Evolutionary conservation across 768 basidiomycete species (phyloP).

Genomic region (Rhodotorula sphaerocarpa): DNA sequence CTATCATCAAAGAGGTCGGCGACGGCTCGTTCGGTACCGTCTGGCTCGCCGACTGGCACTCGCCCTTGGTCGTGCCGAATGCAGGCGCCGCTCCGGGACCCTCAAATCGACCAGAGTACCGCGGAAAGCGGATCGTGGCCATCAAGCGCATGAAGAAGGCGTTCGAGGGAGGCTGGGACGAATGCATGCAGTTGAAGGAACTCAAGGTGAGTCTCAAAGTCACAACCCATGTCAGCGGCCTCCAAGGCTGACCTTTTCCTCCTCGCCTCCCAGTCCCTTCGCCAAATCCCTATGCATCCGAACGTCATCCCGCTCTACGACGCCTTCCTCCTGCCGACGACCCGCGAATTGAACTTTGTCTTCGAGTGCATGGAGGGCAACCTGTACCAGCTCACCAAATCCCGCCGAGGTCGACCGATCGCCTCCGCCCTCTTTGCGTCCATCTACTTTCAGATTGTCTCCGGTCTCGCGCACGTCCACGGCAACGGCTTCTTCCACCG

Average conservation of each 20-base stretch:
- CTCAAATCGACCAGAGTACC: slow-evolving; percentile 67
- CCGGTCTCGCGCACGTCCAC: slow-evolving; percentile 89
- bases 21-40: slow-evolving; percentile 99
- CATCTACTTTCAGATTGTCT: slow-evolving; percentile 84
- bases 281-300: slow-evolving; percentile 85
- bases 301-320: slow-evolving; percentile 99
- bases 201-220: slow-evolving; percentile 60
- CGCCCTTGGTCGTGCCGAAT: slow-evolving; percentile 52
- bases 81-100: slow-evolving; percentile 39
- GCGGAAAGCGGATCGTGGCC: slow-evolving; percentile 86
- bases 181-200: slow-evolving; percentile 90
- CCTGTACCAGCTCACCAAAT: slow-evolving; percentile 96
- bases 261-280: slow-evolving; percentile 61
- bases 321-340: slow-evolving; percentile 90
- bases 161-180: slow-evolving; percentile 97
- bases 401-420: slow-evolving; percentile 84
- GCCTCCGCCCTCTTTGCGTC: slow-evolving; percentile 94
- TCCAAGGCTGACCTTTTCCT: neutral
- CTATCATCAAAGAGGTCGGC: slow-evolving; percentile 89
- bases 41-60: slow-evolving; percentile 98
- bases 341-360: slow-evolving; percentile 96
- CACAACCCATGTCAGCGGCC: too few species aligned
- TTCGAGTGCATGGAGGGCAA: slow-evolving; percentile 99
- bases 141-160: slow-evolving; percentile 97
- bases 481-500: slow-evolving; percentile 90